Percentiles rank a stretch among this genome's conserved stretches.
These are phyloP conservation scores for Auriscalpium vulgare DNA, from an alignment of 768 basidiomycete species.

Conservation along the genomic window DNA sequence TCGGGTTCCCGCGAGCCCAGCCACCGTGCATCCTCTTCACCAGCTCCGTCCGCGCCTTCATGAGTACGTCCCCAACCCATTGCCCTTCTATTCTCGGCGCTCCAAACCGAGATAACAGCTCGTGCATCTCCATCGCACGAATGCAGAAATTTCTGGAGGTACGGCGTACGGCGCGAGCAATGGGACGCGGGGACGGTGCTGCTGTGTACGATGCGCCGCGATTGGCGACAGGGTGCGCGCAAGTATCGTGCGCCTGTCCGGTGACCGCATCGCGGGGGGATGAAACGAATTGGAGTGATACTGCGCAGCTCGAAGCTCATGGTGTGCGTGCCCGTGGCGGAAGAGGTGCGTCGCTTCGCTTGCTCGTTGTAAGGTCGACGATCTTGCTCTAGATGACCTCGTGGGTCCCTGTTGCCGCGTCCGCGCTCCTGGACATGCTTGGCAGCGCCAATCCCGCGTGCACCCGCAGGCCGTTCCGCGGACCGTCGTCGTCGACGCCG, in stretches of 20 bases:
- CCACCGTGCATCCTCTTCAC: background rate
- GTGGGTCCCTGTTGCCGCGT: slow-evolving; percentile 27
- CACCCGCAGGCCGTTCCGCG: slow-evolving; percentile 31
- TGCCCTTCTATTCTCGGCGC: background rate
- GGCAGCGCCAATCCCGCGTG: slow-evolving; percentile 14
- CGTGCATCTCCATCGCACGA: slow-evolving; percentile 18
- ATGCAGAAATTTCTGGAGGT: slow-evolving; percentile 27
- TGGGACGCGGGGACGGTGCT: slow-evolving; percentile 37
- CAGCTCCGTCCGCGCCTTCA: background rate
- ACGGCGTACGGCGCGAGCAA: slow-evolving; percentile 41
- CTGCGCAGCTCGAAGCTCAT: too few species aligned
- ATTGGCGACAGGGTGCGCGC: too few species aligned
- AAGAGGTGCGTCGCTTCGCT: slow-evolving; percentile 19
- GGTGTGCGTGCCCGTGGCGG: slow-evolving; percentile 22
- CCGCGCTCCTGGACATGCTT: slow-evolving; percentile 24
- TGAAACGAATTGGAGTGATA: too few species aligned
- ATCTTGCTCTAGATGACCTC: background rate
- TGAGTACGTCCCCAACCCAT: background rate
- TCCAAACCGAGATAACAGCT: slow-evolving; percentile 13
- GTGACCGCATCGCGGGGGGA: too few species aligned
- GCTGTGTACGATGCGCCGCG: slow-evolving; percentile 13
- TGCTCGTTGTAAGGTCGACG: background rate
- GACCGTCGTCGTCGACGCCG: slow-evolving; percentile 25
- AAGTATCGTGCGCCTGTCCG: too few species aligned
- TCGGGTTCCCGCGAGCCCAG: background rate